Evolutionary conservation across 23 red algal genomes (phyloP).

Genomic region (Gracilaria vermiculophylla): DNA sequence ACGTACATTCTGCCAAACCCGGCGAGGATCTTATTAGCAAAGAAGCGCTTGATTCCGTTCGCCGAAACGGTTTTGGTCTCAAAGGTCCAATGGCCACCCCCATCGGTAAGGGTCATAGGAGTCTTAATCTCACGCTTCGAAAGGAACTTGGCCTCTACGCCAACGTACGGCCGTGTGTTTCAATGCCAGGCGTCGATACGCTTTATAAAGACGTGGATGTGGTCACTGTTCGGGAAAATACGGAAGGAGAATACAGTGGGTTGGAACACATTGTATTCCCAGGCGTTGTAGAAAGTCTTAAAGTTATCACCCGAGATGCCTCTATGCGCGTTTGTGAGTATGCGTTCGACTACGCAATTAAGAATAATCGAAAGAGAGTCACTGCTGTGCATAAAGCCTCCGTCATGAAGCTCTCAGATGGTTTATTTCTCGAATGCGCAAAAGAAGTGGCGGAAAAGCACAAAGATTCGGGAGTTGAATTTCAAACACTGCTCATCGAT

Average conservation of each 20-base stretch:
- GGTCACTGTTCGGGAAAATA: slow-evolving; percentile 97
- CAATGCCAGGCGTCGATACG: slow-evolving; percentile 93
- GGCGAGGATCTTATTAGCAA: slow-evolving; percentile 78
- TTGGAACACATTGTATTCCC: slow-evolving; percentile 88
- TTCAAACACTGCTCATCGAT: slow-evolving; percentile 86
- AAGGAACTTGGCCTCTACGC: slow-evolving; percentile 91
- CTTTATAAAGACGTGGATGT: slow-evolving; percentile 93
- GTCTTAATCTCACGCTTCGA: slow-evolving; percentile 91
- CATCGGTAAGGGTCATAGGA: slow-evolving; percentile 88
- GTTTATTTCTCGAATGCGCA: slow-evolving; percentile 92
- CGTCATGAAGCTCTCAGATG: slow-evolving; percentile 93
- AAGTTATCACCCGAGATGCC: slow-evolving; percentile 87
- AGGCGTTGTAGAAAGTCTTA: slow-evolving; percentile 99
- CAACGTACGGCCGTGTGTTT: slow-evolving; percentile 90
- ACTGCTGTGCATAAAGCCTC: slow-evolving; percentile 98
- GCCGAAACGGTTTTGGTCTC: slow-evolving; percentile 84
- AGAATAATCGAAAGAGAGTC: slow-evolving; percentile 83
- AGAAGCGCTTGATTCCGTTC: slow-evolving; percentile 83
- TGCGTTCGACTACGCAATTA: slow-evolving; percentile 93
- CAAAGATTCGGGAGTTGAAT: slow-evolving; percentile 58
- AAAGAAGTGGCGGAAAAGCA: slow-evolving; percentile 63
- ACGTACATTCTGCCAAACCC: slow-evolving; percentile 65
- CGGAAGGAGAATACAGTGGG: slow-evolving; percentile 98
- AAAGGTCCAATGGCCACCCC: slow-evolving; percentile 99
- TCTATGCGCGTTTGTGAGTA: slow-evolving; percentile 87